These are phyloP conservation scores for Daldinia caldariorum DNA, from an alignment of 495 filamentous ascomycete genomes.

Conservation along the genomic window DNA sequence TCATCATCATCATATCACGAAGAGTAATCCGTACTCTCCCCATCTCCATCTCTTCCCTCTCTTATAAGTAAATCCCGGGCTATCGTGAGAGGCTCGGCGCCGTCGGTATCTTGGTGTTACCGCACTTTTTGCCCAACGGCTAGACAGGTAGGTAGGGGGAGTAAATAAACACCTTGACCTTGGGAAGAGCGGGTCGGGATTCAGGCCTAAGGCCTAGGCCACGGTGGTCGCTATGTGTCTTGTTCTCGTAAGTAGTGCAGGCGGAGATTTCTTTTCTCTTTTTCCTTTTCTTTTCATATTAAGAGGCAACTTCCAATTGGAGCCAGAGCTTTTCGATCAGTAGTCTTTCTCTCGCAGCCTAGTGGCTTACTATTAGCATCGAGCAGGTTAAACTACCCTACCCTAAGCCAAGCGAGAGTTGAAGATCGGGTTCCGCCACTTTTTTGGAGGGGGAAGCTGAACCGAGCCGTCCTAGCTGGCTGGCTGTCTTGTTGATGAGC, in stretches of 20 bases:
- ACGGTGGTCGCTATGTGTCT: background rate
- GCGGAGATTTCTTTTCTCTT: constrained; percentile 4
- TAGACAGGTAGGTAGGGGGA: background rate
- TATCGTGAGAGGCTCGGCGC: constrained; percentile 1
- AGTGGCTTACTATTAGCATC: constrained; percentile 41
- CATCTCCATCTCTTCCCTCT: too few relatives aligned
- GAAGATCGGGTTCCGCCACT: background rate
- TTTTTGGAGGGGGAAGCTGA: background rate
- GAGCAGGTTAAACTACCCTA: background rate
- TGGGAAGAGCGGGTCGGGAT: background rate
- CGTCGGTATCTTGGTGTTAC: constrained; percentile 11
- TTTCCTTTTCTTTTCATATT: too few relatives aligned
- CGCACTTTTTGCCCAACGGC: constrained; percentile 4
- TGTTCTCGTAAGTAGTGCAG: constrained; percentile 3
- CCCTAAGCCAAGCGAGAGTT: too few relatives aligned
- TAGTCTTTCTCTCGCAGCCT: background rate
- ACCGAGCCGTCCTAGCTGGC: too few relatives aligned
- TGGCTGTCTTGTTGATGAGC: too few relatives aligned
- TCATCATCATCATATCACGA: background rate
- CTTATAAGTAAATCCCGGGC: background rate
- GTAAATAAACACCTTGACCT: too few relatives aligned
- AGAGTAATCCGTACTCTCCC: background rate
- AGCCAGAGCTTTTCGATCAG: constrained; percentile 4
- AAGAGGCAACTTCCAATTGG: too few relatives aligned
- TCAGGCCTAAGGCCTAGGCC: background rate